These are phyloP conservation scores for Herpotrichia juniperi DNA, from an alignment of 2,329 filamentous ascomycete genomes.

Conservation along the genomic window DNA sequence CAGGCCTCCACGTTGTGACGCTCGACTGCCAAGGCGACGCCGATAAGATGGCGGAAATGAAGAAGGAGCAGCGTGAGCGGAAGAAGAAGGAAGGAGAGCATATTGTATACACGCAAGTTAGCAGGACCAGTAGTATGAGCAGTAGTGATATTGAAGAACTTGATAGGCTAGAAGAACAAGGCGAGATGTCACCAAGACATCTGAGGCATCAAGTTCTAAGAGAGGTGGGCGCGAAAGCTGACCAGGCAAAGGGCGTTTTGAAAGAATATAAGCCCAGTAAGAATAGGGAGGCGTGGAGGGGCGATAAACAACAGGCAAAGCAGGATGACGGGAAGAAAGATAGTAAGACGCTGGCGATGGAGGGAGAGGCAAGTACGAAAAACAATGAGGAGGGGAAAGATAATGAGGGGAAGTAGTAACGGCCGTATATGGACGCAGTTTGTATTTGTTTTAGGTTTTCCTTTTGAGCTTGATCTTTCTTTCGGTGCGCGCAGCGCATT, in stretches of 20 bases:
- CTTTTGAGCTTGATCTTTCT: too few relatives aligned
- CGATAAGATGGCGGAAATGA: constrained; percentile 74
- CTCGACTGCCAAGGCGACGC: constrained; percentile 77
- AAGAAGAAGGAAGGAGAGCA: constrained; percentile 69
- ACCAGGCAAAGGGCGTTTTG: constrained; percentile 30
- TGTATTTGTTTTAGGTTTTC: too few relatives aligned
- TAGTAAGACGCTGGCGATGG: constrained; percentile 7
- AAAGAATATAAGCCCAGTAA: constrained; percentile 29
- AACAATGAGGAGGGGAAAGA: background rate
- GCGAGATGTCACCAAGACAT: constrained; percentile 27
- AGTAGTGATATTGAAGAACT: constrained; percentile 65
- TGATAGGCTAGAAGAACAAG: constrained; percentile 44
- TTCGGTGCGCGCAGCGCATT: background rate
- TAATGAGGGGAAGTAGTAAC: background rate
- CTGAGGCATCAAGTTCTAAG: constrained; percentile 36
- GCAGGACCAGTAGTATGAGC: constrained; percentile 53
- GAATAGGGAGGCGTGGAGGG: constrained; percentile 32
- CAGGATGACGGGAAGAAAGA: constrained; percentile 22
- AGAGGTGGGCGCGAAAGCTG: constrained; percentile 27
- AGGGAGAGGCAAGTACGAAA: constrained; percentile 4
- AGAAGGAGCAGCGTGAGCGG: constrained; percentile 72
- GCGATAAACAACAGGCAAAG: constrained; percentile 17
- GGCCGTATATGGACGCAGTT: too few relatives aligned
- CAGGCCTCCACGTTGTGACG: constrained; percentile 74
- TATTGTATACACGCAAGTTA: constrained; percentile 62